Evolutionary conservation across 2,329 filamentous ascomycete species (phyloP).

Genomic region (Alternaria rosae): DNA sequence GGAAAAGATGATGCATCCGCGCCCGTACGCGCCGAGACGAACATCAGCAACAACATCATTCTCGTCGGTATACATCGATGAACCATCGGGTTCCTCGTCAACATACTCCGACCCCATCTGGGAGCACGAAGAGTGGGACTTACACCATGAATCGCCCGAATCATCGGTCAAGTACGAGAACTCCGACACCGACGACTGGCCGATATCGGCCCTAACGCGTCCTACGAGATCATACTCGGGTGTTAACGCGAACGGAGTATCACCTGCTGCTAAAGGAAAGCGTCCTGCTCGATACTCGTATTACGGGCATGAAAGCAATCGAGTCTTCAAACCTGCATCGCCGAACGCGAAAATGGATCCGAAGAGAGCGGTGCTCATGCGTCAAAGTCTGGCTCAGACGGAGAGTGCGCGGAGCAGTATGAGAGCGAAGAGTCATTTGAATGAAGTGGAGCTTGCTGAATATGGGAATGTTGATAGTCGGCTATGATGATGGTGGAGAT

Average conservation of each 20-base stretch:
- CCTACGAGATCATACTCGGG: slow-evolving; percentile 22
- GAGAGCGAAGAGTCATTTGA: slow-evolving; percentile 36
- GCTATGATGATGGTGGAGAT: background rate
- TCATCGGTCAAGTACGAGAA: slow-evolving; percentile 31
- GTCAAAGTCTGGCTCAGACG: slow-evolving; percentile 28
- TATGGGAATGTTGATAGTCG: slow-evolving; percentile 34
- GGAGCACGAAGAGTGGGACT: slow-evolving; percentile 29
- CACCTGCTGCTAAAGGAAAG: slow-evolving; percentile 24
- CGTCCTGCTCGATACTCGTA: slow-evolving; percentile 27
- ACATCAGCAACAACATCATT: slow-evolving; percentile 41
- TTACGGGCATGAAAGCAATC: slow-evolving; percentile 18
- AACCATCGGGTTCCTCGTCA: slow-evolving; percentile 28
- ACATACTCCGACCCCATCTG: slow-evolving; percentile 26
- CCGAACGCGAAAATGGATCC: slow-evolving; percentile 21
- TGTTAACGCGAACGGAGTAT: background rate
- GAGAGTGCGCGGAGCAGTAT: slow-evolving; percentile 40
- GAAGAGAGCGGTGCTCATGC: slow-evolving; percentile 27
- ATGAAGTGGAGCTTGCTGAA: slow-evolving; percentile 39
- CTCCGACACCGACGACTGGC: slow-evolving; percentile 25
- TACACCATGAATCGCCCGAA: slow-evolving; percentile 21
- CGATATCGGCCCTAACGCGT: slow-evolving; percentile 11
- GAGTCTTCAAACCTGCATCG: slow-evolving; percentile 13
- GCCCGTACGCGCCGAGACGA: slow-evolving; percentile 30
- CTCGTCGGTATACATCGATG: slow-evolving; percentile 43
- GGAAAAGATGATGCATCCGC: slow-evolving; percentile 49